Percentiles rank a stretch among this genome's conserved stretches.
Evolutionary conservation across 495 filamentous ascomycete genomes (phyloP).

Genomic region (Neurospora hispaniola): DNA sequence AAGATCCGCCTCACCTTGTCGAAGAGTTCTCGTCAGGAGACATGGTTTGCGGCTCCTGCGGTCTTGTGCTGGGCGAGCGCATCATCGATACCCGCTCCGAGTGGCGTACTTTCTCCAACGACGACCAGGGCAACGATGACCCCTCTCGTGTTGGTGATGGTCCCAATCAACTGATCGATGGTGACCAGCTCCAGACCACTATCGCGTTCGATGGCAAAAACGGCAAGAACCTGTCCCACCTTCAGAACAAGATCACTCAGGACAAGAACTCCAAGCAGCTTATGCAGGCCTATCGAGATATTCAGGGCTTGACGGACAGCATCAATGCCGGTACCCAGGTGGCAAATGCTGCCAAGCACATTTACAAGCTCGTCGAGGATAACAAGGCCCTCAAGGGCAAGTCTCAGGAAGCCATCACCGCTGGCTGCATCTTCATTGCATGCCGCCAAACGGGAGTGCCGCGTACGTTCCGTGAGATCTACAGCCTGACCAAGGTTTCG

Average conservation of each 20-base stretch:
- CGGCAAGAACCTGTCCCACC: slow-evolving; percentile 66
- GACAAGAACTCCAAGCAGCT: slow-evolving; percentile 69
- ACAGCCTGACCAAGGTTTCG: slow-evolving; percentile 78
- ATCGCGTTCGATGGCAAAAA: slow-evolving; percentile 73
- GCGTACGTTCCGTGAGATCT: slow-evolving; percentile 88
- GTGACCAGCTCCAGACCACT: slow-evolving; percentile 81
- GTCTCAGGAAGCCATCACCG: slow-evolving; percentile 84
- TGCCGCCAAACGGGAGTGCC: slow-evolving; percentile 81
- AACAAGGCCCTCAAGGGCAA: slow-evolving; percentile 91
- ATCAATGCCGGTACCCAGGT: slow-evolving; percentile 71
- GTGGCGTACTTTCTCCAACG: slow-evolving; percentile 97
- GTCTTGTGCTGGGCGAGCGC: slow-evolving; percentile 80
- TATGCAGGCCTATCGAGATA: slow-evolving; percentile 77
- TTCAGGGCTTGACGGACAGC: slow-evolving; percentile 75
- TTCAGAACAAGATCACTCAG: slow-evolving; percentile 81
- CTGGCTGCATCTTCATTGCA: slow-evolving; percentile 93
- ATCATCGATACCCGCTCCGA: slow-evolving; percentile 93
- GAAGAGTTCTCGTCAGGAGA: slow-evolving; percentile 90
- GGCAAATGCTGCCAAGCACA: slow-evolving; percentile 78
- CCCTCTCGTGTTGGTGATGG: slow-evolving; percentile 95
- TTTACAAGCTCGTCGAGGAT: slow-evolving; percentile 89
- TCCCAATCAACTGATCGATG: slow-evolving; percentile 76
- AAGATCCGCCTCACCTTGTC: slow-evolving; percentile 78
- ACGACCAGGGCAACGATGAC: slow-evolving; percentile 88
- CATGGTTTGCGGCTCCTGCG: slow-evolving; percentile 84